Conservation (phyloP, 2,329 filamentous ascomycete species). For the Colletotrichum scovillei region DNA sequence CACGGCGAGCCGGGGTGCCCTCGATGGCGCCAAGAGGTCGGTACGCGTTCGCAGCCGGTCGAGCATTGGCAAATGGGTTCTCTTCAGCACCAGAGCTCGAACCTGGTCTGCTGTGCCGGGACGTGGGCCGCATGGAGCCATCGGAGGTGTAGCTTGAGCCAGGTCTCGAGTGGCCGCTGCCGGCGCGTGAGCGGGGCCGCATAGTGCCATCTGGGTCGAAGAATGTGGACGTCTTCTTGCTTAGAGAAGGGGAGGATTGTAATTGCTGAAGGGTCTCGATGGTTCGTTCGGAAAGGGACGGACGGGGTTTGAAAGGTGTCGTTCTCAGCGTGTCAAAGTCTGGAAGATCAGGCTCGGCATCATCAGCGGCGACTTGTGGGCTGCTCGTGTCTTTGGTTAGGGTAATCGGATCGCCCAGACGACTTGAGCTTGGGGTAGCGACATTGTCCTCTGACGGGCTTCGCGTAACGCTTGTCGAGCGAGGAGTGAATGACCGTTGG, state of each 20-base stretch:
- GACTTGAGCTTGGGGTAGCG: conserved; percentile 10
- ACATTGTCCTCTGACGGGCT: conserved; percentile 41
- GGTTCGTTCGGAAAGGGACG: conserved; percentile 84
- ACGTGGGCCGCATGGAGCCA: conserved; percentile 63
- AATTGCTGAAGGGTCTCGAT: conserved; percentile 85
- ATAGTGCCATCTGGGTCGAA: conserved; percentile 73
- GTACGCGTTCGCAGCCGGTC: conserved; percentile 56
- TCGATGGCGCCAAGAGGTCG: conserved; percentile 55
- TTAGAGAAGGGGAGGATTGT: conserved; percentile 79
- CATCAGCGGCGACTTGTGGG: conserved; percentile 30
- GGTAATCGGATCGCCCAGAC: conserved; percentile 14
- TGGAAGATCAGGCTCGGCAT: conserved; percentile 19
- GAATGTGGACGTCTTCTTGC: conserved; percentile 76
- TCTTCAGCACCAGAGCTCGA: conserved; percentile 64
- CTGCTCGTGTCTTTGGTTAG: conserved; percentile 9
- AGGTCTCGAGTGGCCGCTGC: conserved; percentile 59
- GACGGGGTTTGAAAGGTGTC: conserved; percentile 46
- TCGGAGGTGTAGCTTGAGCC: conserved; percentile 72
- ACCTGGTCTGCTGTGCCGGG: conserved; percentile 64
- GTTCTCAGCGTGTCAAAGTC: conserved; percentile 35
- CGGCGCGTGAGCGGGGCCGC: conserved; percentile 62
- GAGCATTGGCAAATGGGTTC: conserved; percentile 51
- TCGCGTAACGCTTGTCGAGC: conserved; percentile 44
- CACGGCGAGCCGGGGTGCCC: conserved; percentile 52
- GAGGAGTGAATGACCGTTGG: conserved; percentile 41